Conservation (phyloP, 352 stramenopile species). For the Halophytophthora batemanensis region DNA sequence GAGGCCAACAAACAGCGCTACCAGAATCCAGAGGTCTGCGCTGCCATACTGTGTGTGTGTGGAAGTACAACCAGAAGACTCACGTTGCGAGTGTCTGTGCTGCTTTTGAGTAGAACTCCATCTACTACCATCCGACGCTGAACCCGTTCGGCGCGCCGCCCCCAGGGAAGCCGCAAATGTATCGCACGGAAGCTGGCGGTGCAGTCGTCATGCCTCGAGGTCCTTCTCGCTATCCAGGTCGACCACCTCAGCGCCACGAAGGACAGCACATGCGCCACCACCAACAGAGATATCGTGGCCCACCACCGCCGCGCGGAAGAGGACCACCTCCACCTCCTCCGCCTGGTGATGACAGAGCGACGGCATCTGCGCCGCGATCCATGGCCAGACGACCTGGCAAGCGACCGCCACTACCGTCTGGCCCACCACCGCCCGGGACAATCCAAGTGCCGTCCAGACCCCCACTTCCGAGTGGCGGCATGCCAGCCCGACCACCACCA, state of each 20-base stretch:
- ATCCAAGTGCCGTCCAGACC: conserved; percentile 61
- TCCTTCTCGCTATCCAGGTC: not conserved
- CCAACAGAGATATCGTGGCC: conserved; percentile 11
- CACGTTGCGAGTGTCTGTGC: not conserved
- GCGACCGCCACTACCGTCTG: conserved; percentile 48
- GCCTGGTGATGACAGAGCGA: not conserved
- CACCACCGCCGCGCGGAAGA: conserved; percentile 3
- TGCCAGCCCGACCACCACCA: conserved; percentile 38
- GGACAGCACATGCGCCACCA: conserved; percentile 4
- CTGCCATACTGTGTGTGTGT: not conserved
- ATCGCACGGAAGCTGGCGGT: conserved; percentile 30
- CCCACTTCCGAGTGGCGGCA: conserved; percentile 39
- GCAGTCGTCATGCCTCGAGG: conserved; percentile 3
- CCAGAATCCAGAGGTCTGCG: conserved; percentile 62
- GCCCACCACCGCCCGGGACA: conserved; percentile 48
- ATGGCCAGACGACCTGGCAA: conserved; percentile 50
- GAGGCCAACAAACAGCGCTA: conserved; percentile 59
- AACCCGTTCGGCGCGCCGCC: conserved; percentile 74
- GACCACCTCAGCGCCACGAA: conserved; percentile 7
- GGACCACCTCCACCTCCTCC: conserved; percentile 2
- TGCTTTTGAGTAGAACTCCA: conserved; percentile 47
- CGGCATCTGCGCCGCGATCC: conserved; percentile 1
- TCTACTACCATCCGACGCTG: conserved; percentile 79
- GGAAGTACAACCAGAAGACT: not conserved
- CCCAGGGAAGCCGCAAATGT: conserved; percentile 60